Conservation (phyloP, 345 rosid genomes). For the Populus pruinosa region DNA sequence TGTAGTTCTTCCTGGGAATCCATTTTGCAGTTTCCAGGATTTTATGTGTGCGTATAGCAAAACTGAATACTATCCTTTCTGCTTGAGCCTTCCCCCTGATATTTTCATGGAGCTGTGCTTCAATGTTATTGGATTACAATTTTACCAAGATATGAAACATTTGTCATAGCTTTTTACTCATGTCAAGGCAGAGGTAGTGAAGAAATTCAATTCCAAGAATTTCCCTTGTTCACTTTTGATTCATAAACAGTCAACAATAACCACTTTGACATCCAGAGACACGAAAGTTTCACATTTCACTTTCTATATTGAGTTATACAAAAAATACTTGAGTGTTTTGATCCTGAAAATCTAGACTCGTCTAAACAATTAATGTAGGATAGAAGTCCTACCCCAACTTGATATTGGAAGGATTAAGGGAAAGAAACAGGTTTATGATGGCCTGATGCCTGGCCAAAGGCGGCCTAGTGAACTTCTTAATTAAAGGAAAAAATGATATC, state of each 20-base stretch:
- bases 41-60: slow-evolving; percentile 22
- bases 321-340: too few relatives aligned
- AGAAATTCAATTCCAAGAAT: too few relatives aligned
- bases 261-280: too few relatives aligned
- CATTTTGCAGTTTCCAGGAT: slow-evolving; percentile 10
- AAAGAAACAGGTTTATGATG: neutral
- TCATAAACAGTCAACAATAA: too few relatives aligned
- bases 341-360: too few relatives aligned
- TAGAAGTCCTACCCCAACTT: neutral
- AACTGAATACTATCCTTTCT: slow-evolving; percentile 2
- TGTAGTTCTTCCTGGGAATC: slow-evolving; percentile 16
- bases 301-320: too few relatives aligned
- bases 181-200: too few relatives aligned
- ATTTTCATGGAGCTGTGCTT: slow-evolving; percentile 37
- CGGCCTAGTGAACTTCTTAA: too few relatives aligned
- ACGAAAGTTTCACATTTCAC: too few relatives aligned
- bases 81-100: slow-evolving; percentile 14
- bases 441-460: neutral
- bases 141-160: neutral
- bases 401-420: neutral
- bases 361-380: neutral
- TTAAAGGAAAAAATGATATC: too few relatives aligned
- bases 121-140: slow-evolving; percentile 49
- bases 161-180: too few relatives aligned
- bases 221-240: too few relatives aligned